phyloP scores from a whole-genome alignment of 2,329 filamentous ascomycete species.

The Colletotrichum spaethianum region DNA sequence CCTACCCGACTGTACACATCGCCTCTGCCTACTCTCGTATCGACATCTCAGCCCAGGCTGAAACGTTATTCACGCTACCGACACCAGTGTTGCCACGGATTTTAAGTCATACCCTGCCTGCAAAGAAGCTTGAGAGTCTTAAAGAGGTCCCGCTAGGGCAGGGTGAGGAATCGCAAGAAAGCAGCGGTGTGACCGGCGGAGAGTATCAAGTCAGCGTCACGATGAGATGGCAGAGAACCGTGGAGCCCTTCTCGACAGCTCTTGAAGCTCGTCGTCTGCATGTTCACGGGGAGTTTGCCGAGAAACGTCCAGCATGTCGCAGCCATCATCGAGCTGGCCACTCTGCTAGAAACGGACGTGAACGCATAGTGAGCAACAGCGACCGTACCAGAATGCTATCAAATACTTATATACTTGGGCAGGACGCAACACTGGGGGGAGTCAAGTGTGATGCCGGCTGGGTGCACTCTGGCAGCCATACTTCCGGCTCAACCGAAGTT shows the following conservation, averaged over 20 bases:
- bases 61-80: not conserved
- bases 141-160: not conserved
- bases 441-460: not conserved
- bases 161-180: constrained; percentile 1
- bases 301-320: too few species aligned
- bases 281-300: too few species aligned
- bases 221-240: not conserved
- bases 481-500: not conserved
- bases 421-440: not conserved
- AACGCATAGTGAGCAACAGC: too few species aligned
- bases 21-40: too few species aligned
- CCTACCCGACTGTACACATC: too few species aligned
- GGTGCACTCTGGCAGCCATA: not conserved
- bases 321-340: too few species aligned
- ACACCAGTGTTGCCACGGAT: not conserved
- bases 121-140: not conserved
- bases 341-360: too few species aligned
- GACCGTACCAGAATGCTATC: not conserved
- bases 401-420: not conserved
- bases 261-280: not conserved
- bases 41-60: not conserved
- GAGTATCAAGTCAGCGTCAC: not conserved
- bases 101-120: not conserved
- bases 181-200: not conserved
- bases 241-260: not conserved